Evolutionary conservation across 768 basidiomycete species (phyloP).

Genomic region (Mycena haematopus): DNA sequence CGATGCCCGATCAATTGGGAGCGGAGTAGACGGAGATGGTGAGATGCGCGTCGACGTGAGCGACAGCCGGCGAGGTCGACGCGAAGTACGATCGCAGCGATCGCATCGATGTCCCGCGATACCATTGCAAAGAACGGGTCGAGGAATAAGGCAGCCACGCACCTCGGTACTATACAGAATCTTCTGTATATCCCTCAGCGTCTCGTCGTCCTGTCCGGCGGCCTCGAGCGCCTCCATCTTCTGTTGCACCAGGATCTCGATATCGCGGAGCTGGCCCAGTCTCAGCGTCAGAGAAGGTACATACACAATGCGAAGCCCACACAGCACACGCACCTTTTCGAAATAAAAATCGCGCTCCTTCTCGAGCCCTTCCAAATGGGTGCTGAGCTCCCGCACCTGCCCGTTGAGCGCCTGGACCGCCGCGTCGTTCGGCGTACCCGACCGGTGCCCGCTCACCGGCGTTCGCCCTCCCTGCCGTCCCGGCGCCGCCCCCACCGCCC

Average conservation of each 20-base stretch:
- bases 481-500: not conserved
- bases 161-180: slow-evolving; percentile 97
- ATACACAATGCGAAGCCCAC: too few species aligned
- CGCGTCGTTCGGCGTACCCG: slow-evolving; percentile 71
- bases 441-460: slow-evolving; percentile 67
- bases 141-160: slow-evolving; percentile 30
- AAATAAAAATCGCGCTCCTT: slow-evolving; percentile 99
- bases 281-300: not conserved
- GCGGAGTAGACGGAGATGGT: too few species aligned
- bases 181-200: slow-evolving; percentile 82
- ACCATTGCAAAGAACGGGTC: too few species aligned
- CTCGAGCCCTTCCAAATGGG: slow-evolving; percentile 88
- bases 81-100: too few species aligned
- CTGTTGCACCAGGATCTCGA: slow-evolving; percentile 91
- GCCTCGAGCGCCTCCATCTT: slow-evolving; percentile 69
- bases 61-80: too few species aligned
- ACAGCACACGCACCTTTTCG: slow-evolving; percentile 76
- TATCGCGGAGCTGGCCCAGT: slow-evolving; percentile 79
- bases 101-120: too few species aligned
- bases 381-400: slow-evolving; percentile 83
- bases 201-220: slow-evolving; percentile 61
- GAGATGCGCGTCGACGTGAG: too few species aligned
- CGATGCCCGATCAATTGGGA: too few species aligned
- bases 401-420: slow-evolving; percentile 62
- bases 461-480: slow-evolving; percentile 65